Conservation (phyloP, 2,329 filamentous ascomycete genomes). For the Geosmithia morbida region DNA sequence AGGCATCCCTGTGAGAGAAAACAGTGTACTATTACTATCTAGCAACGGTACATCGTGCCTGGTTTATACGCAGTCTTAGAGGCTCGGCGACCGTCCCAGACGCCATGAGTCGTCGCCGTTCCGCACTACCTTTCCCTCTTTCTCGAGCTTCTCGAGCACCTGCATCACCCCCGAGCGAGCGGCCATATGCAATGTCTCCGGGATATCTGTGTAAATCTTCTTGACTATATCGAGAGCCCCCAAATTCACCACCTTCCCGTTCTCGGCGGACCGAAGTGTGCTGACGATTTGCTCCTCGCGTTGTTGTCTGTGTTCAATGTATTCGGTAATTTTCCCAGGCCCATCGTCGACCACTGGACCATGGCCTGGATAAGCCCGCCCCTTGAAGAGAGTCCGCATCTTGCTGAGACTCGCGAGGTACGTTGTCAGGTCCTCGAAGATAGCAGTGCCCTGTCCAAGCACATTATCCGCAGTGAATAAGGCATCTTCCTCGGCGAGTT, state of each 20-base stretch:
- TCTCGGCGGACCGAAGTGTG: conserved; percentile 34
- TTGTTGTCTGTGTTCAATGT: conserved; percentile 66
- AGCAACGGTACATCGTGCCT: no score
- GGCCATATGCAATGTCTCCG: conserved; percentile 58
- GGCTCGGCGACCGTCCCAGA: background rate
- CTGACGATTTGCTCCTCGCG: conserved; percentile 66
- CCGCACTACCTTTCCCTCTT: conserved; percentile 51
- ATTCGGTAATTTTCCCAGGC: conserved; percentile 58
- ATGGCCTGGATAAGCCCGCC: conserved; percentile 76
- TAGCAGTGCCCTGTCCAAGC: conserved; percentile 71
- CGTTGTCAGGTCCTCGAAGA: conserved; percentile 60
- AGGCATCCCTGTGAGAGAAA: no score
- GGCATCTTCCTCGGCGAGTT: conserved; percentile 64
- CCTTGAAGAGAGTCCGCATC: conserved; percentile 52
- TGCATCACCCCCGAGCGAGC: conserved; percentile 65
- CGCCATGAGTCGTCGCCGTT: conserved; percentile 15
- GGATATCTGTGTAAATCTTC: conserved; percentile 69
- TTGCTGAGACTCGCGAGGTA: conserved; percentile 56
- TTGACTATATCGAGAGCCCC: conserved; percentile 73
- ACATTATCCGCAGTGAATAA: conserved; percentile 88
- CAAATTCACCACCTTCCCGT: conserved; percentile 29
- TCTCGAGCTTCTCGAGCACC: conserved; percentile 64
- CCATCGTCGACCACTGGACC: conserved; percentile 66
- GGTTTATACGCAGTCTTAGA: background rate
- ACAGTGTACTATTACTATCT: no score